These are phyloP conservation scores for Dimocarpus longan DNA, from an alignment of 345 rosid species.

Conservation along the genomic window DNA sequence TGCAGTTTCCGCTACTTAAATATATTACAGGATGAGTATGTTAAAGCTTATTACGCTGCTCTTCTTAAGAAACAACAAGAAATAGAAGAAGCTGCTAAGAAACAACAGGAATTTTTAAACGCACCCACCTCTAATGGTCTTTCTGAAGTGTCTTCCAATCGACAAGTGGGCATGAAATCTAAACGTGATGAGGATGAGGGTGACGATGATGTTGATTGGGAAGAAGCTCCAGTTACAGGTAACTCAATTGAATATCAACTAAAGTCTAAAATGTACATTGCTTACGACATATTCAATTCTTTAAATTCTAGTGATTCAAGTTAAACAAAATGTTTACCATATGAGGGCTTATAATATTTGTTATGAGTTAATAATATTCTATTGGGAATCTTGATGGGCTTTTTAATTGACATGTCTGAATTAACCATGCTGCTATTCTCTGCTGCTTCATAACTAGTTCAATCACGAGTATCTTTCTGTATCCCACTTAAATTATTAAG, in stretches of 20 bases:
- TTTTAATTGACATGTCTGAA: background rate
- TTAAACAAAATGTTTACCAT: too few species aligned
- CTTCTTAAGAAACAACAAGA: conserved; percentile 62
- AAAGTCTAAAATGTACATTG: background rate
- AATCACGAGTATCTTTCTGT: background rate
- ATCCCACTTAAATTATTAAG: background rate
- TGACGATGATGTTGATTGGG: conserved; percentile 78
- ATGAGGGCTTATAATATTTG: too few species aligned
- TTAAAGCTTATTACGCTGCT: conserved; percentile 80
- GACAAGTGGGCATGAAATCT: conserved; percentile 80
- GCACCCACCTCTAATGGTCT: conserved; percentile 31
- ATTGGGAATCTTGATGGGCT: background rate
- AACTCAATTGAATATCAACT: conserved; percentile 15
- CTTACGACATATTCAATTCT: background rate
- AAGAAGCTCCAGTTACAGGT: conserved; percentile 68
- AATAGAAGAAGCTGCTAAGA: conserved; percentile 50
- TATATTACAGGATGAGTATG: conserved; percentile 73
- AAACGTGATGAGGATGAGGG: conserved; percentile 70
- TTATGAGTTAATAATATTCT: too few species aligned
- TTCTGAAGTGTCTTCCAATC: conserved; percentile 42
- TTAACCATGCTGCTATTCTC: background rate
- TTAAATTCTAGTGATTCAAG: too few species aligned
- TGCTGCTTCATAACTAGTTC: background rate
- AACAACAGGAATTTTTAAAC: conserved; percentile 43
- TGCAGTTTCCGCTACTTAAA: background rate